These are phyloP conservation scores for Phytophthora tubulina DNA, from an alignment of 352 stramenopile species.

Conservation along the genomic window DNA sequence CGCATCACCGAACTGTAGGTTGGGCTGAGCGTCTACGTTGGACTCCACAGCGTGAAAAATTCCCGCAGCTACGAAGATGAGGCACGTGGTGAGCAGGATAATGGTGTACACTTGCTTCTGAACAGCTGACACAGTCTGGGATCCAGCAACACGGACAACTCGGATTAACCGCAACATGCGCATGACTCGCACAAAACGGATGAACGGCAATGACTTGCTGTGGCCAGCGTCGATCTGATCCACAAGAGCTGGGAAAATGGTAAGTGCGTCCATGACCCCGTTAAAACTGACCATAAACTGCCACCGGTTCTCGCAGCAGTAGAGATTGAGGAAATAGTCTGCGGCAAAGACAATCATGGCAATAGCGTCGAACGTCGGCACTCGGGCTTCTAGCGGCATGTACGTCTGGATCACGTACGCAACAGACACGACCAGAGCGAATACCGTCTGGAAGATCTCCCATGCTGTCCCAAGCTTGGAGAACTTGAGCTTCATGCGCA, in stretches of 20 bases:
- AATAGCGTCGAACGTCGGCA: slow-evolving; percentile 46
- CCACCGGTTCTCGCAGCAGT: slow-evolving; percentile 68
- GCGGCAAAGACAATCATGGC: slow-evolving; percentile 57
- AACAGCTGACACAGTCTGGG: slow-evolving; percentile 60
- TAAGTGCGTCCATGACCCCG: slow-evolving; percentile 67
- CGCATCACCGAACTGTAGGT: slow-evolving; percentile 61
- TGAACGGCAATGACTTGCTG: slow-evolving; percentile 56
- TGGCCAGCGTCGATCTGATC: slow-evolving; percentile 39
- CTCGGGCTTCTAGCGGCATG: slow-evolving; percentile 22
- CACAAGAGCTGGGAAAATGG: slow-evolving; percentile 62
- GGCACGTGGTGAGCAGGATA: slow-evolving; percentile 68
- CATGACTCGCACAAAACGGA: slow-evolving; percentile 72
- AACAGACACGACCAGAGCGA: slow-evolving; percentile 59
- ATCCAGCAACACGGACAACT: slow-evolving; percentile 57
- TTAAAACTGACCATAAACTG: slow-evolving; percentile 62
- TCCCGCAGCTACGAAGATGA: slow-evolving; percentile 71
- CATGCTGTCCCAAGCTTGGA: slow-evolving; percentile 56
- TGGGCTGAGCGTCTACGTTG: slow-evolving; percentile 29
- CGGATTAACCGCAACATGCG: slow-evolving; percentile 64
- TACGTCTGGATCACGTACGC: slow-evolving; percentile 71
- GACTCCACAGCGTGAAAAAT: slow-evolving; percentile 70
- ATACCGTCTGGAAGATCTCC: slow-evolving; percentile 70
- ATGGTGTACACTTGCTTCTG: slow-evolving; percentile 77
- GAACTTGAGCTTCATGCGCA: slow-evolving; percentile 74
- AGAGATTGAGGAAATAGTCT: slow-evolving; percentile 73